Evolutionary conservation across 768 basidiomycete genomes (phyloP).

Genomic region (Pisolithus tinctorius): DNA sequence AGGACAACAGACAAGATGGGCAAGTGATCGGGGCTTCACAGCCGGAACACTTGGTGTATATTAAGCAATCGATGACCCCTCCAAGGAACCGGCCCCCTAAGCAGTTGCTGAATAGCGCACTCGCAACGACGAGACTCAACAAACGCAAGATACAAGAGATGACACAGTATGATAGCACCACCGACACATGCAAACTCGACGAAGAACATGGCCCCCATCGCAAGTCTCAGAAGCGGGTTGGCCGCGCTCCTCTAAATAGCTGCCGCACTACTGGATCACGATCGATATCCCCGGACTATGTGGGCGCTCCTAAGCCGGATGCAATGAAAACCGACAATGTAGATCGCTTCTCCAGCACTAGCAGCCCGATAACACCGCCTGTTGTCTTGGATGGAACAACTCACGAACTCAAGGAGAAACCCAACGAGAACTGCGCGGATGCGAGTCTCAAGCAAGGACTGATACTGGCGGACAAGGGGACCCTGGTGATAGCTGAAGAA

Average conservation of each 20-base stretch:
- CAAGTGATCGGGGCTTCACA: no score
- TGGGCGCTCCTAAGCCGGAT: no score
- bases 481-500: conserved; percentile 18
- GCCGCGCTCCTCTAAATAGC: background rate
- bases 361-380: no score
- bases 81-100: no score
- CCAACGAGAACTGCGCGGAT: conserved; percentile 10
- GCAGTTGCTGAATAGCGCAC: no score
- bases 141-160: background rate
- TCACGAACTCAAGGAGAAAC: conserved; percentile 1
- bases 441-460: conserved; percentile 13
- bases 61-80: no score
- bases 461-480: background rate
- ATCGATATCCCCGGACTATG: no score
- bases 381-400: conserved; percentile 30
- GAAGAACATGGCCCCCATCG: conserved; percentile 16
- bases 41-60: no score
- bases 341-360: no score
- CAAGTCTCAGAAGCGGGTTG: conserved; percentile 1
- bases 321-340: no score
- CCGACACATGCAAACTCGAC: background rate
- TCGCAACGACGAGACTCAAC: background rate
- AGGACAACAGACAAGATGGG: no score
- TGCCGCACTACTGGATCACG: no score
- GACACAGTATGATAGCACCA: background rate